Evolutionary conservation across 257 asterid species (phyloP).

Genomic region (Buddleja alternifolia): DNA sequence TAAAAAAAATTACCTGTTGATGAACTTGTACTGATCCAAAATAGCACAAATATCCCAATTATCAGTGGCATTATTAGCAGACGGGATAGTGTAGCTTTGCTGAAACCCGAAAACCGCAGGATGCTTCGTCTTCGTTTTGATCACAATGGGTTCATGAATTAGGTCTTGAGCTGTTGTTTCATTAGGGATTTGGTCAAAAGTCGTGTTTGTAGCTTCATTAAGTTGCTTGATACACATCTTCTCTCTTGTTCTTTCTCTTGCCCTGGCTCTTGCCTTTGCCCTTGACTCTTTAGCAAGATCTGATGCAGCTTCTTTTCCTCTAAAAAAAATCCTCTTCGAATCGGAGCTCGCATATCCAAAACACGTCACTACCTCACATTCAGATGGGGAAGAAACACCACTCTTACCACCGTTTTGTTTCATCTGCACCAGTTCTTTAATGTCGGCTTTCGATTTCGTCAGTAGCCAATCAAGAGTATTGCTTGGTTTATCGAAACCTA

Average conservation of each 20-base stretch:
- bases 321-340: conserved; percentile 36
- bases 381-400: conserved; percentile 31
- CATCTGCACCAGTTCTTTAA: conserved; percentile 53
- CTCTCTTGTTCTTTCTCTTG: conserved; percentile 84
- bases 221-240: conserved; percentile 53
- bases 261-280: conserved; percentile 88
- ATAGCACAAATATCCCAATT: conserved; percentile 55
- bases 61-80: conserved; percentile 26
- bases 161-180: conserved; percentile 27
- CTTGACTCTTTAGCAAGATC: conserved; percentile 59
- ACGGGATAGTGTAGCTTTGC: conserved; percentile 31
- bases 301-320: conserved; percentile 11
- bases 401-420: conserved; percentile 25
- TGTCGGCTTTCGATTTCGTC: conserved; percentile 66
- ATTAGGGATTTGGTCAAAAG: conserved; percentile 24
- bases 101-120: conserved; percentile 42
- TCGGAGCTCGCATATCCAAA: conserved; percentile 9
- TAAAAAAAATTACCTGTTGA: conserved; percentile 43
- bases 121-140: conserved; percentile 40
- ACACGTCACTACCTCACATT: conserved; percentile 32
- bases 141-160: conserved; percentile 40
- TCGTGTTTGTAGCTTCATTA: conserved; percentile 26
- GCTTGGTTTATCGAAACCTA: conserved; percentile 86
- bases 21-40: conserved; percentile 53
- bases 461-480: conserved; percentile 91